Percentiles rank a stretch among this genome's conserved stretches.
phyloP scores from a whole-genome alignment of 2,329 filamentous ascomycete genomes.

The Trematosphaeria pertusa region DNA sequence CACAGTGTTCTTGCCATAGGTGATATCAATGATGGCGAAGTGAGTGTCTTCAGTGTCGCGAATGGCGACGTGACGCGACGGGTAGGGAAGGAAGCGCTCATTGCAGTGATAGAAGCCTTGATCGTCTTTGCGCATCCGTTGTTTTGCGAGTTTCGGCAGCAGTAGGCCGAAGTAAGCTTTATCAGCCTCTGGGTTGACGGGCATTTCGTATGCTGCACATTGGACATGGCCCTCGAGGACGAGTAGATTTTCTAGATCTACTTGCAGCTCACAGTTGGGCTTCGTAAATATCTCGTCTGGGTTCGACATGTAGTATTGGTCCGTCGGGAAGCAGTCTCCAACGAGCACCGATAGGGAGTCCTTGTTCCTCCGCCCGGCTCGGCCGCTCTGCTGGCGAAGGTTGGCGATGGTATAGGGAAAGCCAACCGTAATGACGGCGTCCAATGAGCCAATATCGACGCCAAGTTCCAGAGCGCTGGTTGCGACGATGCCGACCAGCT shows the following conservation, averaged over 20 bases:
- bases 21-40: conserved; percentile 91
- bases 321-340: conserved; percentile 86
- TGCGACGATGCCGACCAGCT: conserved; percentile 89
- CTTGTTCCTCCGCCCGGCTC: conserved; percentile 89
- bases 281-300: conserved; percentile 92
- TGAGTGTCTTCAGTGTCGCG: conserved; percentile 90
- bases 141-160: conserved; percentile 72
- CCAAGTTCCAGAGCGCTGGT: conserved; percentile 93
- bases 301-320: conserved; percentile 97
- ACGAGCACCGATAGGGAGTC: conserved; percentile 91
- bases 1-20: conserved; percentile 80
- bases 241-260: conserved; percentile 90
- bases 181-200: conserved; percentile 81
- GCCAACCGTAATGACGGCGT: conserved; percentile 91
- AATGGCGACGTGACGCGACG: conserved; percentile 84
- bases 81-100: conserved; percentile 83
- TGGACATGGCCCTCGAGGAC: conserved; percentile 93
- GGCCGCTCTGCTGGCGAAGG: conserved; percentile 89
- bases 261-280: conserved; percentile 85
- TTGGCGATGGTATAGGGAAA: conserved; percentile 98
- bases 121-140: conserved; percentile 75
- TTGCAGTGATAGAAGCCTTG: conserved; percentile 90
- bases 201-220: conserved; percentile 95
- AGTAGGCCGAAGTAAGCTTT: conserved; percentile 78
- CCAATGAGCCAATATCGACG: conserved; percentile 91